Conservation (phyloP, 2,329 filamentous ascomycete genomes). For the Alternaria dauci region DNA sequence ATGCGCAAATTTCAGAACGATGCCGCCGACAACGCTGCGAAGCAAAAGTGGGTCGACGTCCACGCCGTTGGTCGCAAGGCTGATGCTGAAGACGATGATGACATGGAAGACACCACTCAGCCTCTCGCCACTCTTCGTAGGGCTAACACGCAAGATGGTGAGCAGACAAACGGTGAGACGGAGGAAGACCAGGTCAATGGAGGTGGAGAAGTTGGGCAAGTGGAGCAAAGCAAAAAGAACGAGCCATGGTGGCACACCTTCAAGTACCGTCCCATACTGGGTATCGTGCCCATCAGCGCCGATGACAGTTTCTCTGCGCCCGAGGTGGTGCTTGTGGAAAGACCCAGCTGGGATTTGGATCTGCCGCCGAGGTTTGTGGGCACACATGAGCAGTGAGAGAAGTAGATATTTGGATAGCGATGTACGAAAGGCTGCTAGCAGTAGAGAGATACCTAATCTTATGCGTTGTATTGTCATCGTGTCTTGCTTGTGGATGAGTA, state of each 20-base stretch:
- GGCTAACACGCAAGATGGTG: slow-evolving; percentile 29
- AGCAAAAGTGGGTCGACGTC: slow-evolving; percentile 40
- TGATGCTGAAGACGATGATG: slow-evolving; percentile 31
- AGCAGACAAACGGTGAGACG: slow-evolving; percentile 26
- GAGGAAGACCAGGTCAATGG: slow-evolving; percentile 17
- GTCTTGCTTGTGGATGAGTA: neutral
- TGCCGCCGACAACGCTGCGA: slow-evolving; percentile 42
- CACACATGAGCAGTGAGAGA: slow-evolving; percentile 42
- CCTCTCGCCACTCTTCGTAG: slow-evolving; percentile 40
- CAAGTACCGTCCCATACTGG: slow-evolving; percentile 94
- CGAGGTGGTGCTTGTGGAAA: slow-evolving; percentile 88
- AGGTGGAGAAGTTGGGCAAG: slow-evolving; percentile 27
- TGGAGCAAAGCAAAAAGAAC: slow-evolving; percentile 27
- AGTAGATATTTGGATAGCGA: neutral
- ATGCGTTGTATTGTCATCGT: slow-evolving; percentile 2
- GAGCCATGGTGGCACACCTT: slow-evolving; percentile 78
- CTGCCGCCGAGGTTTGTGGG: slow-evolving; percentile 70
- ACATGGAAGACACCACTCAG: slow-evolving; percentile 43
- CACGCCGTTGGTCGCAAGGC: slow-evolving; percentile 36
- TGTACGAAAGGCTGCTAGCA: neutral
- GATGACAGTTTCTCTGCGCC: slow-evolving; percentile 55
- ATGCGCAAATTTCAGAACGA: slow-evolving; percentile 58
- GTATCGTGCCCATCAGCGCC: slow-evolving; percentile 66
- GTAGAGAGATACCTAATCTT: slow-evolving; percentile 4
- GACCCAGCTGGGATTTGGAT: slow-evolving; percentile 84